phyloP scores from a whole-genome alignment of 768 basidiomycete genomes.

The Termitomyces sp. region DNA sequence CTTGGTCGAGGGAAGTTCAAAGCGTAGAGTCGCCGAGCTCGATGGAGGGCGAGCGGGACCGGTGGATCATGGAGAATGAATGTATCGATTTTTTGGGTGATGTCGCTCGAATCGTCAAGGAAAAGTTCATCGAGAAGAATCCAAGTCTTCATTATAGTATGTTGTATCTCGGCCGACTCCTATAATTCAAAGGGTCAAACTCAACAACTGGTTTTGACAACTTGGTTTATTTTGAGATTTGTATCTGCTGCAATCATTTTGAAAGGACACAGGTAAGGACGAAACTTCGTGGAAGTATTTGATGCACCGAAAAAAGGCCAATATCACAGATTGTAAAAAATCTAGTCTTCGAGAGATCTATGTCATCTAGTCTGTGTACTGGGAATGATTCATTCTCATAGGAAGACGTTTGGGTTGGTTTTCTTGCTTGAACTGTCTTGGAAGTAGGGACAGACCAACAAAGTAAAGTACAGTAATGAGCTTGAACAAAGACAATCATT shows the following conservation, averaged over 20 bases:
- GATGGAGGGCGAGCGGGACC: not conserved
- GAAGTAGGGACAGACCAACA: slow-evolving; percentile 36
- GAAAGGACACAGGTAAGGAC: no score
- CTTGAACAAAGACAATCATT: slow-evolving; percentile 11
- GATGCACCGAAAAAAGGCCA: not conserved
- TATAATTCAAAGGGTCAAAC: not conserved
- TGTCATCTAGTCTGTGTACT: slow-evolving; percentile 3
- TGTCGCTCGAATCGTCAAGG: not conserved
- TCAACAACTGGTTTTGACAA: not conserved
- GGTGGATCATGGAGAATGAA: not conserved
- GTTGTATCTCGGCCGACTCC: not conserved
- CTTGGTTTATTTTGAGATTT: not conserved
- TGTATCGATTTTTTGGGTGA: not conserved
- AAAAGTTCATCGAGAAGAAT: not conserved
- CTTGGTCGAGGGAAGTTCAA: not conserved
- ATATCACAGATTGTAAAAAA: not conserved
- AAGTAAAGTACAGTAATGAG: slow-evolving; percentile 38
- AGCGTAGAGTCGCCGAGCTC: not conserved
- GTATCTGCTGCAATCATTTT: not conserved
- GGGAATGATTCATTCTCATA: slow-evolving; percentile 1
- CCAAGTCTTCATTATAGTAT: not conserved
- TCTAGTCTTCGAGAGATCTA: not conserved
- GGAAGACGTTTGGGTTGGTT: slow-evolving; percentile 20
- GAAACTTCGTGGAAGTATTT: not conserved
- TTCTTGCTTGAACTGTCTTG: slow-evolving; percentile 44